Base-by-base conservation (phyloP, 495 filamentous ascomycete species). In the Neurospora sp. region DNA sequence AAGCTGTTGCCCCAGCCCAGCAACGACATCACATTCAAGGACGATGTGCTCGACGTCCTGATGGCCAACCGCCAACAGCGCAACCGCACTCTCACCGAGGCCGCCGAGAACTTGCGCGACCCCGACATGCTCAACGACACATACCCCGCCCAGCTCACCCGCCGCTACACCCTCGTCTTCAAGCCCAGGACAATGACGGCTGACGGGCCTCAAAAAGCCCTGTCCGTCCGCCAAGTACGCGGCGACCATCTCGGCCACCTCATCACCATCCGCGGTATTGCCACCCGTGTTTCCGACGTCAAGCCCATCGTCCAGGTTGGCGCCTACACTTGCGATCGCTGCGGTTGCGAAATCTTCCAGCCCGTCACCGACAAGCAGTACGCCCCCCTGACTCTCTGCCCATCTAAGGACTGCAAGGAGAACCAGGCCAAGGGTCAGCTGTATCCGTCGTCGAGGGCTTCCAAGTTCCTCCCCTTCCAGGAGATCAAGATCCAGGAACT, bases 401-500 rank as follows among this genome's bases (percentile, higher is more conserved):
- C 93, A 35, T 97, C 95, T 9, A 82, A 90, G 14, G 94, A 97
- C 76, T 99, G 96, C 83, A 89, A 91, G 79, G 87, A 87, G 71
- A 98, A 99, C 82, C 92, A 97, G 80, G 87, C 92, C 73, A 97
- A 94, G 80, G 96, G 96, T 40, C 94, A 98, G 78, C 87, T 99
- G 42, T 94, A 96, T 82, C 89, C 94, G 48, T 97, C 94, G 0
- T 97, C 95, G 1, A 88, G 96, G 74, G 96, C 96, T 0, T 98
- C 94, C 40, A 98, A 98, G 79, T 99, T 98, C 79, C 82, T 97
- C 77, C 93, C 96, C 5, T 99, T 98, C 88, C 96, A 99, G 82
- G 96, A 99, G 82, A 91, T 98, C 78, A 98, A 98, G 84, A 93
- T 99, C 76, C 96, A 99, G 83, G 96, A 99, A 82, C 92, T 98